Percentiles rank a stretch among this genome's conserved stretches.
Conservation (phyloP, 2,329 filamentous ascomycete species). For the Teratosphaeria epicoccoides region DNA sequence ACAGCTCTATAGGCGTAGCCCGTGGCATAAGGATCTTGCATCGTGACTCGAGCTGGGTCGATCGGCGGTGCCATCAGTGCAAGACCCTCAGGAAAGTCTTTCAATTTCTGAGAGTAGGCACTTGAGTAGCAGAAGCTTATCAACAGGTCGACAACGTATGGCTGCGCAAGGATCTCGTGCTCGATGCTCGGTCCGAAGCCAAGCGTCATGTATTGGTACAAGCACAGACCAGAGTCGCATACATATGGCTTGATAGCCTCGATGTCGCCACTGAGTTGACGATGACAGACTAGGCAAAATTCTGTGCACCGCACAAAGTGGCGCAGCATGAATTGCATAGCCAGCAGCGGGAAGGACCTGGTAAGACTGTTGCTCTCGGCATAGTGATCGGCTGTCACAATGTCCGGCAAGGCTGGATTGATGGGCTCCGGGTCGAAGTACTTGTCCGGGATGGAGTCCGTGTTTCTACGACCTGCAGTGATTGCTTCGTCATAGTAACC, state of each 20-base stretch:
- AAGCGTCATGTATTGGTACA: constrained; percentile 81
- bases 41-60: constrained; percentile 5
- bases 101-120: constrained; percentile 34
- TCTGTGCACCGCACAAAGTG: constrained; percentile 73
- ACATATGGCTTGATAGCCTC: constrained; percentile 65
- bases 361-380: constrained; percentile 7
- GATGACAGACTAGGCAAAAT: constrained; percentile 79
- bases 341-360: constrained; percentile 45
- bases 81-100: constrained; percentile 48
- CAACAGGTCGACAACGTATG: constrained; percentile 73
- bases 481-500: constrained; percentile 32
- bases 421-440: constrained; percentile 27
- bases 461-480: constrained; percentile 18
- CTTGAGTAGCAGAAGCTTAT: constrained; percentile 69
- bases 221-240: constrained; percentile 62
- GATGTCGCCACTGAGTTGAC: constrained; percentile 52
- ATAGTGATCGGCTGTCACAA: constrained; percentile 42
- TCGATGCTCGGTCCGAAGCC: constrained; percentile 79
- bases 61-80: constrained; percentile 41
- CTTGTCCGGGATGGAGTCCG: constrained; percentile 26
- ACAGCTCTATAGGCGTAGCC: neutral
- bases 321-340: constrained; percentile 65
- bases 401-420: constrained; percentile 29
- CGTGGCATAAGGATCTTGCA: neutral
- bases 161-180: constrained; percentile 68